Conservation (phyloP, 192 early-diverging fungal genomes). For the Cetraspora pellucida region DNA sequence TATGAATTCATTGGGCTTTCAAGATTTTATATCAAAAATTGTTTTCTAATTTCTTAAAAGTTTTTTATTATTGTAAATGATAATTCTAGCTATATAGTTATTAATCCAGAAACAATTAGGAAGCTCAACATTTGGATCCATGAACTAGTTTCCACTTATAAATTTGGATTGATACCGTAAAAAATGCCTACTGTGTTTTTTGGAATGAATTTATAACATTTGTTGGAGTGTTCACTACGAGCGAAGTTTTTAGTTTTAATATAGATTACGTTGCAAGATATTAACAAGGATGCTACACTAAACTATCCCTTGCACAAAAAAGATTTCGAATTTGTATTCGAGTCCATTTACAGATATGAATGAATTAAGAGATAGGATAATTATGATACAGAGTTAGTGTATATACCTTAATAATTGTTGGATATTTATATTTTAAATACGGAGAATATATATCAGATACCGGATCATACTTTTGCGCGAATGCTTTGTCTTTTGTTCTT, state of each 20-base stretch:
- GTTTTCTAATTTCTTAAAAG: too few species aligned
- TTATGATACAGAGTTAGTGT: conserved; percentile 23
- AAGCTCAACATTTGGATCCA: conserved; percentile 46
- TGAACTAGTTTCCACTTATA: conserved; percentile 33
- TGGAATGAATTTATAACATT: conserved; percentile 39
- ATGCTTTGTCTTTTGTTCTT: too few species aligned
- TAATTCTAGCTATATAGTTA: not conserved
- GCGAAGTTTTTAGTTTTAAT: conserved; percentile 35
- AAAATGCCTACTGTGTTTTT: conserved; percentile 45
- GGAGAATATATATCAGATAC: too few species aligned
- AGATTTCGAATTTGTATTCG: conserved; percentile 4
- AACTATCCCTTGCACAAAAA: conserved; percentile 37
- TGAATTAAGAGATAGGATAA: conserved; percentile 16
- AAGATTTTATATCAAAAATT: too few species aligned
- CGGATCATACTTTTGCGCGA: too few species aligned
- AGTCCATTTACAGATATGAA: conserved; percentile 28
- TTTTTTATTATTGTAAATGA: not conserved
- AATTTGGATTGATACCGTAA: conserved; percentile 54
- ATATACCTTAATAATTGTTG: too few species aligned
- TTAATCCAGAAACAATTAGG: not conserved
- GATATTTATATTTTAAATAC: too few species aligned
- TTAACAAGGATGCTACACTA: conserved; percentile 31
- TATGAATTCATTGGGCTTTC: too few species aligned
- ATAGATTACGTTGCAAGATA: conserved; percentile 26
- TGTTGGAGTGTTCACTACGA: conserved; percentile 44